These are phyloP conservation scores for Podochytrium sp. DNA, from an alignment of 192 early-diverging fungal genomes.

Conservation along the genomic window DNA sequence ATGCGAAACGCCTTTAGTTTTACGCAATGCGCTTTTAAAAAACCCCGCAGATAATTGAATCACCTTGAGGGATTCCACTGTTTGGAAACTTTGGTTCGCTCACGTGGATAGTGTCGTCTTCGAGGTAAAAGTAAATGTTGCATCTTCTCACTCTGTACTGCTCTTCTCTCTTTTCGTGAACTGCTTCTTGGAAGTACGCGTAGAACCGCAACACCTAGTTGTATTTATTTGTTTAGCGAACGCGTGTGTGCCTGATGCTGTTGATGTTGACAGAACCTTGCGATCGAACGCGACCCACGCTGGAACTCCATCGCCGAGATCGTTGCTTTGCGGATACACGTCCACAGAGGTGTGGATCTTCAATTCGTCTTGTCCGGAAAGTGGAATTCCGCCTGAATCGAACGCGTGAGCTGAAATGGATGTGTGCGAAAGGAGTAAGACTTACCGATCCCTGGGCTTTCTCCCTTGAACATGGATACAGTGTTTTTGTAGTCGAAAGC, in stretches of 20 bases:
- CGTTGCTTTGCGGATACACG: conserved; percentile 48
- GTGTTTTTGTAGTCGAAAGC: conserved; percentile 63
- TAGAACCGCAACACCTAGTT: conserved; percentile 61
- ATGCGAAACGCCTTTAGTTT: not conserved
- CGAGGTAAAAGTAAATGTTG: conserved; percentile 64
- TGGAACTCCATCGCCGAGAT: conserved; percentile 45
- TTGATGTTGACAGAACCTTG: conserved; percentile 36
- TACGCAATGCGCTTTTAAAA: not conserved
- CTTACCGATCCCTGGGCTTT: conserved; percentile 59
- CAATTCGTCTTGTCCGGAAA: conserved; percentile 47
- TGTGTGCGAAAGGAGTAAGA: not conserved
- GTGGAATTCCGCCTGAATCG: conserved; percentile 44
- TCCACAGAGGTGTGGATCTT: conserved; percentile 59
- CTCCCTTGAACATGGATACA: conserved; percentile 51
- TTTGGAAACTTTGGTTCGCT: conserved; percentile 61
- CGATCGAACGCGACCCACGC: conserved; percentile 68
- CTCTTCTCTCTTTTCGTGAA: conserved; percentile 60
- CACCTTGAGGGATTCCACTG: conserved; percentile 67
- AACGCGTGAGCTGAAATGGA: not conserved
- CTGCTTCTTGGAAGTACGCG: conserved; percentile 66
- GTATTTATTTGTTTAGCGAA: not conserved
- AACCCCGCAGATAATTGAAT: not conserved
- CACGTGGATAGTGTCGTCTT: conserved; percentile 68
- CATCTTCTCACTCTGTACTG: conserved; percentile 65
- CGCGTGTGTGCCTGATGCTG: not conserved